Evolutionary conservation across 148 eudicot species (phyloP), one percentile per base, ranked within the genome.

Genomic region (Camellia granthamiana): DNA sequence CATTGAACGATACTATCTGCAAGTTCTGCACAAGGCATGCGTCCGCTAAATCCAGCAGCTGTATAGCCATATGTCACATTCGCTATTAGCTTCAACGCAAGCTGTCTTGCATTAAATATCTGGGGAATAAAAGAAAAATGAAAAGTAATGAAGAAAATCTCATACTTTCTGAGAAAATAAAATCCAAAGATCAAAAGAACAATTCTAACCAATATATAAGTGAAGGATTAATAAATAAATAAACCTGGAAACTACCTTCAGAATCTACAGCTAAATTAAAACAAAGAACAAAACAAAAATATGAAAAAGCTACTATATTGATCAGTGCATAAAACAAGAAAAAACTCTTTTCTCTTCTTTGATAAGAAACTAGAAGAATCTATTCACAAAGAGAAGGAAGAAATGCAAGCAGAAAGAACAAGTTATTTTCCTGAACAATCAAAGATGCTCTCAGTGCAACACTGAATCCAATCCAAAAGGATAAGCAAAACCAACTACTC

Each of bases 1-100:
- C 99, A 96, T 84, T 96, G 99, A 75, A 96, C 99, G 66, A 96
- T 96, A 83, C 98, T 96, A 85, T 96, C 99, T 12, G 98, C 99
- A 68, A 96, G 87, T 86, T 93, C 99, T 86, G 99, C 98, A 86
- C 98, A 96, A 72, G 99, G 99, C 99, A 96, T 96, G 72, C 98
- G 98, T 70, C 99, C 99, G 81, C 99, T 93, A 84, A 91, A 96
- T 80, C 98, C 99, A 80, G 98, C 99, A 84, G 99, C 99, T 76
- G 98, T 92, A 79, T 96, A 96, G 64, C 99, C 99, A 80, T 96
- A 93, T 59, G 97, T 96, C 72, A 96, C 99, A 87, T 96, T 96
- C 56, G 95, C 91, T 87, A 96, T 96, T 79, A 96, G 88, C 86
- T 96, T 96, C 81, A 96, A 79, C 70, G 99, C 98, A 86, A 96